These are phyloP conservation scores for Mesembryanthemum crystallinum DNA, from an alignment of 148 eudicot genomes.

Conservation along the genomic window DNA sequence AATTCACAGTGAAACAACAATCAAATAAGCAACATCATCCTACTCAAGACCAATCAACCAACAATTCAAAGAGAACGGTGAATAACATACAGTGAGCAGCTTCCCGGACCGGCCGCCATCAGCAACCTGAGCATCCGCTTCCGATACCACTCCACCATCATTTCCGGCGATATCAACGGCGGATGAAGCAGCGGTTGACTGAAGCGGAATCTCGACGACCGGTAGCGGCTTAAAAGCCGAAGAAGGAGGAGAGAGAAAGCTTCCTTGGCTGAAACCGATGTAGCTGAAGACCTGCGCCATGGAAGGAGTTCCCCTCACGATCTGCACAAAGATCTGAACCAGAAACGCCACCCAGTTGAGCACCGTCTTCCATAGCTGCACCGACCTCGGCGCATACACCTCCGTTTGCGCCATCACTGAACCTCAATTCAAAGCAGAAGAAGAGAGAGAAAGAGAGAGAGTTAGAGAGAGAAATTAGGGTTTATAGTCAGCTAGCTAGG, in stretches of 20 bases:
- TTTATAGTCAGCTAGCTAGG: conserved; percentile 5
- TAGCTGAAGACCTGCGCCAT: conserved; percentile 55
- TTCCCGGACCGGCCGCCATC: conserved; percentile 31
- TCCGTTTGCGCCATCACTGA: conserved; percentile 49
- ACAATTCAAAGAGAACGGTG: background rate
- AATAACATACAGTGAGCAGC: conserved; percentile 62
- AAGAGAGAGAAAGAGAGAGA: background rate
- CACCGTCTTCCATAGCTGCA: conserved; percentile 76
- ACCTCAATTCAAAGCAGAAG: background rate
- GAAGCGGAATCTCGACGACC: conserved; percentile 63
- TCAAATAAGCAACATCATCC: background rate
- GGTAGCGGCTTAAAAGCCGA: conserved; percentile 77
- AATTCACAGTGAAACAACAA: background rate
- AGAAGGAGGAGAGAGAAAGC: conserved; percentile 46
- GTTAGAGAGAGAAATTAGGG: conserved; percentile 27
- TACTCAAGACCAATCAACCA: background rate
- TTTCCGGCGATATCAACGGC: conserved; percentile 26
- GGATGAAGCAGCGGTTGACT: conserved; percentile 22
- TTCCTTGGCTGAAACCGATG: conserved; percentile 44
- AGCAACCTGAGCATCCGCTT: conserved; percentile 3
- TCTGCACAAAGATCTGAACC: conserved; percentile 92
- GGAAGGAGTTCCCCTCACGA: conserved; percentile 76
- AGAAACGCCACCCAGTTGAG: conserved; percentile 82
- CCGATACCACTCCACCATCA: background rate
- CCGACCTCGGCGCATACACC: conserved; percentile 64